Conservation (phyloP, 306 rosid genomes). For the Leucaena leucocephala region DNA sequence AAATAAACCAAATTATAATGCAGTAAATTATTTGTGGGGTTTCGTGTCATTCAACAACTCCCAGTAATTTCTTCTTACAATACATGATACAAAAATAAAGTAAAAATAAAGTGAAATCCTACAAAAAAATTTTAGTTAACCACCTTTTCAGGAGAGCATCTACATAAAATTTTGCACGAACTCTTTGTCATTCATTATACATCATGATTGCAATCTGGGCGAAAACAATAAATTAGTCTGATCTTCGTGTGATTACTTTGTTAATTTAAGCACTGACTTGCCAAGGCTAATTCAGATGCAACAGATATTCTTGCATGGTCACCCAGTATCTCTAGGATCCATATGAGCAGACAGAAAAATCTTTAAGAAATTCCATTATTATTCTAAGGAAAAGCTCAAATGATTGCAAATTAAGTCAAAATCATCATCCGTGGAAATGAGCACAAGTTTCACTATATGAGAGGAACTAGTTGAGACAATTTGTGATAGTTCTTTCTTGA, state of each 20-base stretch:
- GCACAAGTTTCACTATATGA: not conserved
- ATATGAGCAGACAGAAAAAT: not conserved
- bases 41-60: conserved; percentile 1
- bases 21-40: conserved; percentile 11
- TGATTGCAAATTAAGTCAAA: not conserved
- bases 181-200: conserved; percentile 78
- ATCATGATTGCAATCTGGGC: conserved; percentile 18
- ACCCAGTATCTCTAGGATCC: conserved; percentile 4
- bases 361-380: not conserved
- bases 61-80: conserved; percentile 33
- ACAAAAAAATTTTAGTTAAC: conserved; percentile 44
- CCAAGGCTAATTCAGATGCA: not conserved
- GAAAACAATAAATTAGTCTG: conserved; percentile 13
- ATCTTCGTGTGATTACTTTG: not conserved
- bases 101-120: conserved; percentile 41
- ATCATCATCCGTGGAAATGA: not conserved
- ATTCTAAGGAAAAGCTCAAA: not conserved
- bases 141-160: conserved; percentile 72
- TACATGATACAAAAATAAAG: conserved; percentile 33
- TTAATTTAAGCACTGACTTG: not conserved
- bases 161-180: conserved; percentile 65
- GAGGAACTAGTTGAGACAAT: conserved; percentile 19
- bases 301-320: conserved; percentile 8
- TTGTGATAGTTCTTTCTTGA: not conserved
- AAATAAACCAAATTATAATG: conserved; percentile 6